Evolutionary conservation across 2,329 filamentous ascomycete genomes (phyloP).

Genomic region (Simplicillium aogashimaense): DNA sequence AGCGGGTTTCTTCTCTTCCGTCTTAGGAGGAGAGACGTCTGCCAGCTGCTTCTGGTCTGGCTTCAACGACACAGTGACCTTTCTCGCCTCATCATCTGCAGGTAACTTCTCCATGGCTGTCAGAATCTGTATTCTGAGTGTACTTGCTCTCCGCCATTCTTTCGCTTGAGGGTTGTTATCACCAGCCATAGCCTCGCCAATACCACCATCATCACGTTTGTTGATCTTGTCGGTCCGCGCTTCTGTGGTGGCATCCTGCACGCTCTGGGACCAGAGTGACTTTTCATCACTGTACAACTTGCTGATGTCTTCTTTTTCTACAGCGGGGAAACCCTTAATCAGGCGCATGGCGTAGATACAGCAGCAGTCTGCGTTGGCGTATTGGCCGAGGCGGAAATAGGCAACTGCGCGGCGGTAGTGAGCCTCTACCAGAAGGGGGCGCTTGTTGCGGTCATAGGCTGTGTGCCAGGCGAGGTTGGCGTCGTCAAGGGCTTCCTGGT

Average conservation of each 20-base stretch:
- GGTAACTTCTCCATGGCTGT: slow-evolving; percentile 32
- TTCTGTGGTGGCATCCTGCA: slow-evolving; percentile 17
- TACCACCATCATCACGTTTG: slow-evolving; percentile 6
- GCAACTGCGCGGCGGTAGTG: slow-evolving; percentile 73
- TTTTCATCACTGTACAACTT: slow-evolving; percentile 25
- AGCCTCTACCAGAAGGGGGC: slow-evolving; percentile 67
- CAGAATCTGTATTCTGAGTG: slow-evolving; percentile 38
- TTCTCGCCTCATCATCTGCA: slow-evolving; percentile 33
- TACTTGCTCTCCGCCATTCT: slow-evolving; percentile 30
- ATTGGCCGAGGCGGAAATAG: slow-evolving; percentile 58
- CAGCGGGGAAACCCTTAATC: slow-evolving; percentile 18
- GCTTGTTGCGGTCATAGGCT: slow-evolving; percentile 58
- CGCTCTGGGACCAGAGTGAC: slow-evolving; percentile 36
- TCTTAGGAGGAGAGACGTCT: slow-evolving; percentile 6
- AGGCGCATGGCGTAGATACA: slow-evolving; percentile 46
- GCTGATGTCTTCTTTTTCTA: slow-evolving; percentile 21
- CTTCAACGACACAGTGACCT: slow-evolving; percentile 25
- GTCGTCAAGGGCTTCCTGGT: slow-evolving; percentile 57
- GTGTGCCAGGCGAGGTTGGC: slow-evolving; percentile 55
- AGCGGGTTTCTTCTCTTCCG: slow-evolving; percentile 5
- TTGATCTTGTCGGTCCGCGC: slow-evolving; percentile 20
- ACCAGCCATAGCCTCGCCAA: slow-evolving; percentile 2
- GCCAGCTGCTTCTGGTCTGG: slow-evolving; percentile 21
- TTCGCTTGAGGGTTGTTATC: slow-evolving; percentile 8
- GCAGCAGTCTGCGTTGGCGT: slow-evolving; percentile 66